Evolutionary conservation across 2,329 filamentous ascomycete species (phyloP), one percentile per base, ranked within the genome.

Genomic region (Phialophora tarda): DNA sequence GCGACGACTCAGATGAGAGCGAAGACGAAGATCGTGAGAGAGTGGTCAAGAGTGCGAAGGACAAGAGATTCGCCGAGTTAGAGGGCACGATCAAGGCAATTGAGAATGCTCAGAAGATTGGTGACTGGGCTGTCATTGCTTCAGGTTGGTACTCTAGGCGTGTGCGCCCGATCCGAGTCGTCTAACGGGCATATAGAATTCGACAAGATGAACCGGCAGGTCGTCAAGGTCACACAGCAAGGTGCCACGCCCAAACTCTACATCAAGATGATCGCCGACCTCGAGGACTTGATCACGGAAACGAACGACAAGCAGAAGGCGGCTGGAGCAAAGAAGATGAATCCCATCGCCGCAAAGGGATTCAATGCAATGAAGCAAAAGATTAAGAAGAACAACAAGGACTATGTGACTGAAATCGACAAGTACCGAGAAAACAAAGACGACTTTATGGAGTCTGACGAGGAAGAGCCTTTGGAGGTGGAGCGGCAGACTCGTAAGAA

Each of bases 311-410:
- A 97, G 86, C 92, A 96, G 78, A 99, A 99, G 85, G 91, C 96
- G 73, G 91, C 91, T 2, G 88, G 90, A 70, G 59, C 59, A 4
- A 97, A 97, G 88, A 98, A 97, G 86, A 97, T 98, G 93, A 99
- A 97, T 82, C 93, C 93, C 69, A 95, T 90, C 77, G 96, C 94
- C 77, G 91, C 93, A 72, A 92, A 93, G 81, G 93, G 93, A 75
- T 87, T 99, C 76, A 99, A 98, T 79, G 92, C 93, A 69, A 91
- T 98, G 76, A 96, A 97, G 83, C 95, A 99, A 81, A 93, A 93
- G 82, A 92, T 99, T 84, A 93, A 94, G 88, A 98, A 97, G 87
- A 94, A 94, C 82, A 96, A 94, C 86, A 96, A 96, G 82, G 94
- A 98, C 71, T 94, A 94, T 82, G 88, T 92, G 76, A 84, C 86